Evolutionary conservation across 2,329 filamentous ascomycete genomes (phyloP), one percentile per base, ranked within the genome.

Genomic region (Pseudocercospora cruenta): DNA sequence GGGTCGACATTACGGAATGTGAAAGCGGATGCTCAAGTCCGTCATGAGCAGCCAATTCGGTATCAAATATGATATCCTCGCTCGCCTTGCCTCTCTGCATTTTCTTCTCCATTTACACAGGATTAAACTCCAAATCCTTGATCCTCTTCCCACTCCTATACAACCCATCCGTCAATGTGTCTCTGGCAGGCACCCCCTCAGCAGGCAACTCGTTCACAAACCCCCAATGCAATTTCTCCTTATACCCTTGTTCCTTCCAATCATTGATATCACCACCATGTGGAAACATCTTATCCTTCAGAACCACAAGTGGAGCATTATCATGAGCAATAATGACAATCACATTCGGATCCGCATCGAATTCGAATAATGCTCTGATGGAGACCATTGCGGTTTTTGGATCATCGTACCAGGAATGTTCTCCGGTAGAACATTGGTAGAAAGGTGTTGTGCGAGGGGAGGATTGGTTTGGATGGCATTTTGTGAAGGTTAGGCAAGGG

Each of bases 281-380:
- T 8, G 70, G 70, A 16, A 73, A 71, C 54, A 72, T 68, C 7
- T 60, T 60, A 2, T 54, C 51, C 24, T 54, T 54, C 57, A 71
- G 54, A 1, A 62, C 61, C 19, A 67, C 65, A 43, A 68, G 39
- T 1, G 69, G 68, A 9, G 67, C 69, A 28, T 64, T 61, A 57
- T 73, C 71, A 36, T 73, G 71, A 14, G 71, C 71, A 21, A 73
- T 71, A 2, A 70, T 24, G 4, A 71, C 69, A 21, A 72, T 49
- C 4, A 73, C 63, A 49, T 73, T 71, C 0, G 68, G 67, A 63
- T 71, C 64, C 2, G 70, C 70, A 51, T 73, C 71, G 45, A 72
- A 70, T 9, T 67, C 67, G 53, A 67, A 66, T 10, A 73, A 51
- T 7, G 61, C 65, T 10, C 47, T 61, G 45, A 73, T 70, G 1